Evolutionary conservation across 495 filamentous ascomycete species (phyloP).

Genomic region (Annulohypoxylon nitens): DNA sequence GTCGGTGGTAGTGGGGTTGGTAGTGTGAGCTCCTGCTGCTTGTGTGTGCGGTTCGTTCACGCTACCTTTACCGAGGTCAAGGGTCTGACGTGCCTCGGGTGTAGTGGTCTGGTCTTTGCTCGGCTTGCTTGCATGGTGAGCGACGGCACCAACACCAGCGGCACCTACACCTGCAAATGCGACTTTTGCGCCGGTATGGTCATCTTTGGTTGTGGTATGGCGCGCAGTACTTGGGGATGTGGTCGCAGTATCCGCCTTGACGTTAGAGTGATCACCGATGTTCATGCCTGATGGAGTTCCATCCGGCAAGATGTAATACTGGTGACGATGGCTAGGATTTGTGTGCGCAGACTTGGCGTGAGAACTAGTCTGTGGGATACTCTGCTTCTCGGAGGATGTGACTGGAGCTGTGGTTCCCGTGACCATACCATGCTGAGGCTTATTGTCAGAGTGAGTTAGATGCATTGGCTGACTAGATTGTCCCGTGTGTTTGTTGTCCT

Average conservation of each 20-base stretch:
- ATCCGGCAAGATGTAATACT: constrained; percentile 43
- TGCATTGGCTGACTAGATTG: neutral
- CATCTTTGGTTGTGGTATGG: constrained; percentile 1
- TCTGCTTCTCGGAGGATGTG: neutral
- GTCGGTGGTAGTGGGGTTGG: neutral
- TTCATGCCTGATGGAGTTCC: constrained; percentile 47
- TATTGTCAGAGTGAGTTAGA: neutral
- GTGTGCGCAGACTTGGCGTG: neutral
- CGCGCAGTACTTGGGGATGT: neutral
- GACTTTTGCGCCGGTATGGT: constrained; percentile 25
- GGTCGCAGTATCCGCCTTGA: neutral
- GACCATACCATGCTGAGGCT: constrained; percentile 11
- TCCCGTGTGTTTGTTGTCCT: constrained; percentile 6
- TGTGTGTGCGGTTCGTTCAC: constrained; percentile 2
- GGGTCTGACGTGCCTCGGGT: neutral
- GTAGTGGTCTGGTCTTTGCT: constrained; percentile 8
- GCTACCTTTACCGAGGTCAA: neutral
- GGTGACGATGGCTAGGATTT: constrained; percentile 23
- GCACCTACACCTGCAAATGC: constrained; percentile 22
- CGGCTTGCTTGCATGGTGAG: constrained; percentile 13
- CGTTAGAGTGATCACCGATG: constrained; percentile 3
- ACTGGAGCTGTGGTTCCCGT: neutral
- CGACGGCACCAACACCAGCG: constrained; percentile 14
- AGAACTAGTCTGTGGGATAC: neutral
- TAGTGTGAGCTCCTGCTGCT: neutral